Percentiles rank a stretch among this genome's conserved stretches.
These are phyloP conservation scores for Esteya vermicola DNA, from an alignment of 2,329 filamentous ascomycete species.

Conservation along the genomic window DNA sequence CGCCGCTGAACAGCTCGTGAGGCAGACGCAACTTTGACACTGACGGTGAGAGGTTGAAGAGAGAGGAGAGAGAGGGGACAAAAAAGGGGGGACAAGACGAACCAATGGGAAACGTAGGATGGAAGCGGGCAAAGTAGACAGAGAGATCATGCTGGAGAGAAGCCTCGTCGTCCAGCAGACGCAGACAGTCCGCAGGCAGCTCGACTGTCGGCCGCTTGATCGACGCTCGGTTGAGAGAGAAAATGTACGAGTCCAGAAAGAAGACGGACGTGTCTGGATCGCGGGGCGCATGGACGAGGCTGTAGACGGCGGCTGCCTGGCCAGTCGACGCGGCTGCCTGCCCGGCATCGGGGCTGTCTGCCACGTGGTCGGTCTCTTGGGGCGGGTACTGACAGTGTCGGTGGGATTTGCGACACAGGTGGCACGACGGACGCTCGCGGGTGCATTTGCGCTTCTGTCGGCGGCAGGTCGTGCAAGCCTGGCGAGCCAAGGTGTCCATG, in stretches of 20 bases:
- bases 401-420: slow-evolving; percentile 5
- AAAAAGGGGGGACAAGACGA: not conserved
- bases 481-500: slow-evolving; percentile 1
- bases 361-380: not conserved
- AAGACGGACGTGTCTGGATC: slow-evolving; percentile 5
- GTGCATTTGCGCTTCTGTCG: slow-evolving; percentile 7
- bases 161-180: not conserved
- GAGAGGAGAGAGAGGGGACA: not conserved
- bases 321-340: not conserved
- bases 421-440: slow-evolving; percentile 5
- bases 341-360: not conserved
- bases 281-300: not conserved
- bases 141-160: not conserved
- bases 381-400: slow-evolving; percentile 4
- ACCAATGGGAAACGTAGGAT: slow-evolving; percentile 8
- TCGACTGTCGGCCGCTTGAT: not conserved
- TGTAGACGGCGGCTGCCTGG: not conserved
- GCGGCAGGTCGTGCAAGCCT: slow-evolving; percentile 7
- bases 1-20: not conserved
- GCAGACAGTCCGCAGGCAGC: slow-evolving; percentile 3
- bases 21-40: slow-evolving; percentile 3
- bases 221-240: not conserved
- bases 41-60: not conserved
- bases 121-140: slow-evolving; percentile 4
- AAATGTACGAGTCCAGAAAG: slow-evolving; percentile 10